Evolutionary conservation across 2,329 filamentous ascomycete species (phyloP).

Genomic region (Tolypocladium amazonense): DNA sequence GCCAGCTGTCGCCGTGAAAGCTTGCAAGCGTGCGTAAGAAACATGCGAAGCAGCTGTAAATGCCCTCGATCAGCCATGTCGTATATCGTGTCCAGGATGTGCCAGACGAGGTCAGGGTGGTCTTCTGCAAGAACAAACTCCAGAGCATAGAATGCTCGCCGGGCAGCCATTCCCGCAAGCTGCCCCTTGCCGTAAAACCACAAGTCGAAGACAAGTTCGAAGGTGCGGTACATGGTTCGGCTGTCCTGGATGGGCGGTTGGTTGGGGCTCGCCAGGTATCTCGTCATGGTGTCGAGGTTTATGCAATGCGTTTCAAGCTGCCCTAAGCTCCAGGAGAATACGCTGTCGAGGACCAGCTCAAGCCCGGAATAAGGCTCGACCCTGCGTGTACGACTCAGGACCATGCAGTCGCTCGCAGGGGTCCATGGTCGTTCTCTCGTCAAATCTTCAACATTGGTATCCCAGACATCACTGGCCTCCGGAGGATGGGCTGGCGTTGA

Average conservation of each 20-base stretch:
- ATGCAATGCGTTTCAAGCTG: conserved; percentile 19
- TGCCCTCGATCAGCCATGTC: conserved; percentile 25
- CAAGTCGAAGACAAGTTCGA: conserved; percentile 25
- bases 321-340: conserved; percentile 22
- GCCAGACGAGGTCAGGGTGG: conserved; percentile 26
- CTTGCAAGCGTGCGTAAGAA: conserved; percentile 19
- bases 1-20: conserved; percentile 18
- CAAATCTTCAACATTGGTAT: conserved; percentile 1
- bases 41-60: conserved; percentile 21
- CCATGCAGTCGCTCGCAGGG: conserved; percentile 5
- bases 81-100: conserved; percentile 26
- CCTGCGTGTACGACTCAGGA: conserved; percentile 11
- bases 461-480: background rate
- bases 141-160: conserved; percentile 22
- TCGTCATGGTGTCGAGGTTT: conserved; percentile 23
- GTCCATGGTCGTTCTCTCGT: background rate
- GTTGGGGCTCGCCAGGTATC: conserved; percentile 22
- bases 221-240: conserved; percentile 28
- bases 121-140: conserved; percentile 25
- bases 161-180: conserved; percentile 24
- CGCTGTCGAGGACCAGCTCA: conserved; percentile 21
- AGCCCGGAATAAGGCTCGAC: conserved; percentile 16
- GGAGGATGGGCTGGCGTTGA: conserved; percentile 3
- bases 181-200: conserved; percentile 24
- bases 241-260: conserved; percentile 25